Evolutionary conservation across 169 alveolate species (phyloP), one percentile per base, ranked within the genome.

Genomic region (Babesia caballi): DNA sequence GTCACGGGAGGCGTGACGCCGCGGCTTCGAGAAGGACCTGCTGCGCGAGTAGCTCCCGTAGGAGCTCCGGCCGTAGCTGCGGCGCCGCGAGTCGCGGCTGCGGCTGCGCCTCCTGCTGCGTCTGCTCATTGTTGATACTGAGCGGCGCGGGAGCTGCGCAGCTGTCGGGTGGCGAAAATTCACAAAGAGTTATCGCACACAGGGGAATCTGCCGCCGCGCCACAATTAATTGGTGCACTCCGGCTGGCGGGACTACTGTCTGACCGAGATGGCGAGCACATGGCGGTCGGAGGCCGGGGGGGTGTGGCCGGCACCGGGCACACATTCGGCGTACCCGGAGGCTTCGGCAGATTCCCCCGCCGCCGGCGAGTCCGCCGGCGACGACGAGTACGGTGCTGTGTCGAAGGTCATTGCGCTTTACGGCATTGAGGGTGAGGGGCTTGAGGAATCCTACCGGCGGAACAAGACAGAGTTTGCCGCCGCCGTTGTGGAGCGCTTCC

Each of bases 101-200:
- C 73, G 73, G 19, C 73, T 63, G 5, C 73, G 73, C 73, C 73
- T 63, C 14, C 60, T 46, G 73, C 51, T 63, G 28, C 73, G 58
- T 35, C 52, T 60, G 61, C 73, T 63, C 73, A 63, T 63, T 17
- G 3, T 63, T 63, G 23, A 44, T 11, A 46, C 17, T 63, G 73
- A 63, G 9, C 17, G 35, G 3, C 46, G 50, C 53, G 17, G 8
- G n/a, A 25, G 33, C 19, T 11, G 58, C 41, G 52, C 52, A 32
- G 52, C 53, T 63, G 73, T 63, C n/a, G 73, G 73, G 73, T 63
- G 50, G 54, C 38, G 73, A 63, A 63, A 63, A 63, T 63, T 63
- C 73, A 63, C 73, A 35, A 44, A 28, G 25, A 11, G n/a, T n/a
- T 25, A 47, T 47, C 51, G 36, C 73, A 63, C 73, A 63, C 50